phyloP scores from a whole-genome alignment of 345 rosid genomes.

The Populus simonii region DNA sequence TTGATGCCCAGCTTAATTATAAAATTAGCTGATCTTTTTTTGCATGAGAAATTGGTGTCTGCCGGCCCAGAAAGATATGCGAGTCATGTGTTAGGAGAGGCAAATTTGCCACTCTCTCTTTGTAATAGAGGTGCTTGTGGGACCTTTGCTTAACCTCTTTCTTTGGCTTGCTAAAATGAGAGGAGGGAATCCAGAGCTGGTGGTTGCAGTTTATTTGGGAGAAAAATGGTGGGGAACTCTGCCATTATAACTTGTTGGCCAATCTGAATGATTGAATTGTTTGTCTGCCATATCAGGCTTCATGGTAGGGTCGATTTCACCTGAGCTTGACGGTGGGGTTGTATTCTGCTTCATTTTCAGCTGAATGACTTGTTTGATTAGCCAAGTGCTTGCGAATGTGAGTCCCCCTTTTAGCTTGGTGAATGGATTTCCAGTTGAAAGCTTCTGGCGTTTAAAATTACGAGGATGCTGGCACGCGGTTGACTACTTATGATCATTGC shows the following conservation, averaged over 20 bases:
- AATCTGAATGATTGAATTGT: constrained; percentile 39
- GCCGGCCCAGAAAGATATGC: constrained; percentile 30
- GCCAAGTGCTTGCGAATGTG: not conserved
- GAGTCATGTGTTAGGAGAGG: constrained; percentile 23
- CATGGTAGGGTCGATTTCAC: constrained; percentile 38
- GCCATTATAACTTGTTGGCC: constrained; percentile 26
- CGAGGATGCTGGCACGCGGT: constrained; percentile 5
- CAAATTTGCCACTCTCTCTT: constrained; percentile 18
- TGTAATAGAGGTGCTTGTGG: constrained; percentile 25
- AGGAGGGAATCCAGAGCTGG: constrained; percentile 29
- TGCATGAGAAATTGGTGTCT: constrained; percentile 21
- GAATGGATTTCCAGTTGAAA: constrained; percentile 4
- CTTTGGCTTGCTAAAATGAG: constrained; percentile 18
- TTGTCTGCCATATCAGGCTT: constrained; percentile 49
- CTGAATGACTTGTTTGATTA: not conserved
- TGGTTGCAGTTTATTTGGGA: constrained; percentile 34
- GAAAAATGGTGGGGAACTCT: constrained; percentile 42
- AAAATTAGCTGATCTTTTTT: constrained; percentile 17
- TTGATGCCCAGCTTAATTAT: constrained; percentile 12
- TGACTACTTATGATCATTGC: not conserved
- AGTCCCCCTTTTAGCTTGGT: not conserved
- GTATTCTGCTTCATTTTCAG: not conserved
- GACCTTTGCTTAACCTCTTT: constrained; percentile 20
- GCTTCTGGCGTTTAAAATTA: not conserved
- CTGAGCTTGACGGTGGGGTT: not conserved